Evolutionary conservation across 140 eudicot species (phyloP).

Genomic region (Stevia rebaudiana): DNA sequence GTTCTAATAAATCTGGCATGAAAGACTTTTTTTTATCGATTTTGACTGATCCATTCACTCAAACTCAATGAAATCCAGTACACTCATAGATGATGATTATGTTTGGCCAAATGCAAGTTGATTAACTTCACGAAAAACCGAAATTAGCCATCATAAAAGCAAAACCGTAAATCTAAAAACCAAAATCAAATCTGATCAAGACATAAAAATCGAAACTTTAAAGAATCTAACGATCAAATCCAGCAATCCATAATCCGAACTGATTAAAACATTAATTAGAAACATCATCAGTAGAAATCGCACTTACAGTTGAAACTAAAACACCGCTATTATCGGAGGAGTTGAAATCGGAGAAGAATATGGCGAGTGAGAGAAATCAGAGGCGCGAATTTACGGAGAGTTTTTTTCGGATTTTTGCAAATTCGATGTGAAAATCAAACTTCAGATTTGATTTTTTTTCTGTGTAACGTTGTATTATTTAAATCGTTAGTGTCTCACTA

Average conservation of each 20-base stretch:
- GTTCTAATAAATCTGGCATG: neutral
- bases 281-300: neutral
- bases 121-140: slow-evolving; percentile 3
- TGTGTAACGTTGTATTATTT: slow-evolving; percentile 7
- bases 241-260: neutral
- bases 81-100: slow-evolving; percentile 3
- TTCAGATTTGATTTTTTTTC: neutral
- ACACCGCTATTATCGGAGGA: neutral
- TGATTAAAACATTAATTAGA: neutral
- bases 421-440: slow-evolving; percentile 11
- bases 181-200: slow-evolving; percentile 1
- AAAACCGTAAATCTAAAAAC: neutral
- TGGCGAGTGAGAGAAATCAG: neutral
- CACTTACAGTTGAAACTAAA: slow-evolving; percentile 23
- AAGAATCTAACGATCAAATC: slow-evolving; percentile 13
- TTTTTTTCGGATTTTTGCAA: slow-evolving; percentile 10
- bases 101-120: neutral
- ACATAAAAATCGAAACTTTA: neutral
- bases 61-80: slow-evolving; percentile 7
- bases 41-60: neutral
- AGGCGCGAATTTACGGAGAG: too few relatives aligned
- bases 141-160: neutral
- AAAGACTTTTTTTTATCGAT: neutral
- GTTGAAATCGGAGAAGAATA: slow-evolving; percentile 13
- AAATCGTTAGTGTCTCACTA: neutral